phyloP scores from a whole-genome alignment of 139 green algal genomes.

The Chloropicon primus region DNA sequence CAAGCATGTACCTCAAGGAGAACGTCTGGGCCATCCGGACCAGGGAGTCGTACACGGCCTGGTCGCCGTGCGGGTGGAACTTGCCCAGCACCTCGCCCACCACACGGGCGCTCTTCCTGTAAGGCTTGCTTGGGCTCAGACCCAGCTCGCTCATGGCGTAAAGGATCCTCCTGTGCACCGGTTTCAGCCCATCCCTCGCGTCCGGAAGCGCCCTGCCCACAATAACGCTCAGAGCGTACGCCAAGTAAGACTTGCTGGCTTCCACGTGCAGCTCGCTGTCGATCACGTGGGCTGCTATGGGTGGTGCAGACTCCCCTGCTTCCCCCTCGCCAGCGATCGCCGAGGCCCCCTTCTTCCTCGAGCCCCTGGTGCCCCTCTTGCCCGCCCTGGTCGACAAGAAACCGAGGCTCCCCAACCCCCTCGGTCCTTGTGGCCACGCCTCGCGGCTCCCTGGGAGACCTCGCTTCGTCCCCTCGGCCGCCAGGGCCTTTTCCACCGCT shows the following conservation, averaged over 20 bases:
- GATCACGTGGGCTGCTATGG: conserved; percentile 1
- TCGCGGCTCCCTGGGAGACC: background rate
- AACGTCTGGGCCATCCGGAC: conserved; percentile 64
- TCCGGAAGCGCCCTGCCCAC: conserved; percentile 88
- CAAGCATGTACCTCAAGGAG: background rate
- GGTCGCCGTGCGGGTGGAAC: conserved; percentile 92
- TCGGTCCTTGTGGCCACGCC: background rate
- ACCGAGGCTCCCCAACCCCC: background rate
- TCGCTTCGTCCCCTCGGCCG: background rate
- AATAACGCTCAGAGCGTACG: conserved; percentile 95
- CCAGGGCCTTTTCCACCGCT: no score
- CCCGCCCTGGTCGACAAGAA: background rate
- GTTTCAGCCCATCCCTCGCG: conserved; percentile 92
- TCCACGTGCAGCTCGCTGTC: conserved; percentile 13
- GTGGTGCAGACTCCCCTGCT: background rate
- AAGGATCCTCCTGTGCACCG: conserved; percentile 92
- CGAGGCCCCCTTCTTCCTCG: background rate
- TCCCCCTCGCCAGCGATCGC: background rate
- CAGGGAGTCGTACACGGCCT: conserved; percentile 81
- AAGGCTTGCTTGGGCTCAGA: conserved; percentile 56
- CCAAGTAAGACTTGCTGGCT: conserved; percentile 14
- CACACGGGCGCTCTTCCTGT: conserved; percentile 85
- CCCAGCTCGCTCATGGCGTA: conserved; percentile 93
- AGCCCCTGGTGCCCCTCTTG: background rate
- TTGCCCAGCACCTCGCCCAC: conserved; percentile 97